A percentile compares a stretch with the other conserved stretches of the same genome.
Evolutionary conservation across 345 rosid species (phyloP).

Genomic region (Citrus reticulata): DNA sequence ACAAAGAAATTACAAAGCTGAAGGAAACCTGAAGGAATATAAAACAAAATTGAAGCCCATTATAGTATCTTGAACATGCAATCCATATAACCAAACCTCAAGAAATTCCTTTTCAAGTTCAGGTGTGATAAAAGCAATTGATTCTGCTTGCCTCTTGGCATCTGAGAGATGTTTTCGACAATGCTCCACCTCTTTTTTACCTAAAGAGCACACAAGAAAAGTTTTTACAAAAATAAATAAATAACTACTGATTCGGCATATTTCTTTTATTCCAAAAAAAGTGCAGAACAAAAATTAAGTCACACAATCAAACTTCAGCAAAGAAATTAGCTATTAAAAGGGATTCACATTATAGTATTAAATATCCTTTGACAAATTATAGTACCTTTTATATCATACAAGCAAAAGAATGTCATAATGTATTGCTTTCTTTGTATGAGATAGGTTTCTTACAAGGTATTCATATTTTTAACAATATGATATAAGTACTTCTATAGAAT

Average conservation of each 20-base stretch:
- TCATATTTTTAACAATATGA: neutral
- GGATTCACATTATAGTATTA: neutral
- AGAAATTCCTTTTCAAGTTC: conserved; percentile 71
- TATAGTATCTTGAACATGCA: no score
- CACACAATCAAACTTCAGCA: neutral
- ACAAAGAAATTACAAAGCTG: neutral
- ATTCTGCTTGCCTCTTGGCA: conserved; percentile 84
- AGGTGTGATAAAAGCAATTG: conserved; percentile 70
- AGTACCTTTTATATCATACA: neutral
- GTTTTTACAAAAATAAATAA: neutral
- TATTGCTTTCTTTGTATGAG: neutral
- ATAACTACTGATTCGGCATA: neutral
- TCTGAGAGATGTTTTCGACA: conserved; percentile 43
- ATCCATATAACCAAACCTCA: conserved; percentile 42
- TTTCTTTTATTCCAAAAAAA: neutral
- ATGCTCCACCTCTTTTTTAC: conserved; percentile 62
- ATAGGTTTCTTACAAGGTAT: neutral
- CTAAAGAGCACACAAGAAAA: conserved; percentile 25
- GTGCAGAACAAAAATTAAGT: neutral
- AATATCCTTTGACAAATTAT: neutral
- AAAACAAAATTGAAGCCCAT: neutral
- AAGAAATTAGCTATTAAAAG: neutral
- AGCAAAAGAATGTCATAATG: neutral
- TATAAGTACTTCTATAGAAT: neutral
- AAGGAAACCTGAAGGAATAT: neutral